These are phyloP conservation scores for Fusarium algeriense DNA, from an alignment of 2,329 filamentous ascomycete species.

Conservation along the genomic window DNA sequence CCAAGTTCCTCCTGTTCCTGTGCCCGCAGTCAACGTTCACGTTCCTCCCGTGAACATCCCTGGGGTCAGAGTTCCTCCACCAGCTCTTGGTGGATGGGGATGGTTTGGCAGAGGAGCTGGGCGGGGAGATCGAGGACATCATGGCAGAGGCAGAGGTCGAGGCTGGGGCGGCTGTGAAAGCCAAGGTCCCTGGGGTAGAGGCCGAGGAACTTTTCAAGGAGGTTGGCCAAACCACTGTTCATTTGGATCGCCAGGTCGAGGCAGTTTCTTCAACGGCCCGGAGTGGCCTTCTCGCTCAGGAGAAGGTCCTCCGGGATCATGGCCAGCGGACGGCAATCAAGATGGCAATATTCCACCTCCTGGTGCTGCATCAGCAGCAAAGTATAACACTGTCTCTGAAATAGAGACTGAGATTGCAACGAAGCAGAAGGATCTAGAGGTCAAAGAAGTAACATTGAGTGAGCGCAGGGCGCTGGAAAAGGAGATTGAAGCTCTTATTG, in stretches of 20 bases:
- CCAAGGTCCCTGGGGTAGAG: slow-evolving; percentile 15
- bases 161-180: slow-evolving; percentile 28
- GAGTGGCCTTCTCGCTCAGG: not conserved
- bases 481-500: slow-evolving; percentile 56
- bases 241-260: slow-evolving; percentile 18
- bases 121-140: slow-evolving; percentile 16
- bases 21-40: slow-evolving; percentile 10
- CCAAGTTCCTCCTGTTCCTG: slow-evolving; percentile 9
- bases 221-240: slow-evolving; percentile 14
- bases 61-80: slow-evolving; percentile 6
- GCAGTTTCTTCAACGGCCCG: slow-evolving; percentile 11
- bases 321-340: slow-evolving; percentile 50
- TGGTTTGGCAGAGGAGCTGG: slow-evolving; percentile 23
- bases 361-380: slow-evolving; percentile 49
- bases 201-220: slow-evolving; percentile 14
- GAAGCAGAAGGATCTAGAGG: slow-evolving; percentile 47
- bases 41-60: slow-evolving; percentile 12
- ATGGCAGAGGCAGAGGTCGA: slow-evolving; percentile 4
- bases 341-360: slow-evolving; percentile 34
- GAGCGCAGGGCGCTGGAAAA: slow-evolving; percentile 46
- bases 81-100: slow-evolving; percentile 11
- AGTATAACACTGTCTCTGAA: slow-evolving; percentile 53
- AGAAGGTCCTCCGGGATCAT: slow-evolving; percentile 49
- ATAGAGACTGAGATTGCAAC: slow-evolving; percentile 52
- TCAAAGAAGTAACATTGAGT: slow-evolving; percentile 42